phyloP scores from a whole-genome alignment of 1,139 yeast species.

The Taphrina populina region DNA sequence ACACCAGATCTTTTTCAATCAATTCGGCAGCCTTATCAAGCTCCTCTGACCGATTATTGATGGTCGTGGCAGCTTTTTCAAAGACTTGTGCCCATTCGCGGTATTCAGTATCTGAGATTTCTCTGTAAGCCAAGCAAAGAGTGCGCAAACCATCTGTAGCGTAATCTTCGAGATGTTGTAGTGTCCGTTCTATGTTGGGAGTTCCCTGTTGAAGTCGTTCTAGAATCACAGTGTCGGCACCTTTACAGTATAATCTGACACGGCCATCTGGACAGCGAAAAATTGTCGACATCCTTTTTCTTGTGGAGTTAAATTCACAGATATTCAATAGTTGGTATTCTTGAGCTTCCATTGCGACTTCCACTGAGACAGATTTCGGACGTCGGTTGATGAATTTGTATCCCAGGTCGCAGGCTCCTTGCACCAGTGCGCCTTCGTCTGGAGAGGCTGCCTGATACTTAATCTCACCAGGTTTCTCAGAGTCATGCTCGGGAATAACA shows the following conservation, averaged over 20 bases:
- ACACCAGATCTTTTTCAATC: constrained; percentile 73
- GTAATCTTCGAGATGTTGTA: constrained; percentile 88
- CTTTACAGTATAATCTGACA: constrained; percentile 86
- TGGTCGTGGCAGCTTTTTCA: constrained; percentile 76
- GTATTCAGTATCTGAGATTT: constrained; percentile 77
- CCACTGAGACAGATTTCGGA: constrained; percentile 77
- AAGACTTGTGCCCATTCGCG: constrained; percentile 59
- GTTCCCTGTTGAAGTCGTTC: constrained; percentile 77
- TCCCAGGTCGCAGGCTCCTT: constrained; percentile 90
- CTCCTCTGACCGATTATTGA: constrained; percentile 69
- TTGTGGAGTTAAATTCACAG: constrained; percentile 94
- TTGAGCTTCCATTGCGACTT: constrained; percentile 52
- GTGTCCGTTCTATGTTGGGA: constrained; percentile 76
- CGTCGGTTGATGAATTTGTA: constrained; percentile 79
- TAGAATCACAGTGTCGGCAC: constrained; percentile 94
- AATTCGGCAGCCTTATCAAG: constrained; percentile 82
- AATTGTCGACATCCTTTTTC: constrained; percentile 96
- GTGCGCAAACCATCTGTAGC: constrained; percentile 97
- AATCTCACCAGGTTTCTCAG: constrained; percentile 50
- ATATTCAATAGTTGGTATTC: constrained; percentile 79
- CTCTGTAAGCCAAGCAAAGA: constrained; percentile 84
- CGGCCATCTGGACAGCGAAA: constrained; percentile 93
- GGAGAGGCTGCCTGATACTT: constrained; percentile 99
- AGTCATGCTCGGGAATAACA: constrained; percentile 84
- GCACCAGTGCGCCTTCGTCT: constrained; percentile 97